Percentiles rank a stretch among this genome's conserved stretches.
phyloP scores from a whole-genome alignment of 495 filamentous ascomycete species.

The Thozetella sp. region DNA sequence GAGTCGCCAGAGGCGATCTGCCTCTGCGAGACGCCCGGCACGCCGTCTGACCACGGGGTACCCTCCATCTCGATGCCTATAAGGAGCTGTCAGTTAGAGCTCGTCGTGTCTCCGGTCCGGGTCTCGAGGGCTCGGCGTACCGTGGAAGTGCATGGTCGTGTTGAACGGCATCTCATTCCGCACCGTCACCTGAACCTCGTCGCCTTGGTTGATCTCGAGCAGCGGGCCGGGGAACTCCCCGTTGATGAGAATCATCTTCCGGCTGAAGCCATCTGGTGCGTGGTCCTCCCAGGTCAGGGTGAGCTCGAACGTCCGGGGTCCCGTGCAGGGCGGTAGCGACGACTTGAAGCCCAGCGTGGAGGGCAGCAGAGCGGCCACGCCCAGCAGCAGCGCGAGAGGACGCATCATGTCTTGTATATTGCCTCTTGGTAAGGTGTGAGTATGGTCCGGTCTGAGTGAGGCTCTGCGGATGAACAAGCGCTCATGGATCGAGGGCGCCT shows the following conservation, averaged over 20 bases:
- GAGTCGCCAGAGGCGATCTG: constrained; percentile 42
- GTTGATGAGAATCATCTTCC: constrained; percentile 52
- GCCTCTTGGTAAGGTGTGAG: no score
- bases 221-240: constrained; percentile 50
- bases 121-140: constrained; percentile 33
- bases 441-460: no score
- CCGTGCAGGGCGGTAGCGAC: constrained; percentile 3
- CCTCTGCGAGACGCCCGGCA: constrained; percentile 37
- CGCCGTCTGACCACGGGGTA: constrained; percentile 39
- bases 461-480: no score
- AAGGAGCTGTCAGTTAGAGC: constrained; percentile 30
- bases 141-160: constrained; percentile 56
- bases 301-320: constrained; percentile 11
- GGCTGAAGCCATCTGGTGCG: constrained; percentile 36
- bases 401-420: no score
- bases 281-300: constrained; percentile 37
- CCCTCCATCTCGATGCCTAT: constrained; percentile 50
- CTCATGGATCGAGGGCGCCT: no score
- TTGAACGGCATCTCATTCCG: constrained; percentile 46
- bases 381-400: no score
- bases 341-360: no score
- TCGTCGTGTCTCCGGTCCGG: constrained; percentile 31
- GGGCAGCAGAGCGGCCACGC: no score
- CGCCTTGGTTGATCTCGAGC: constrained; percentile 47
- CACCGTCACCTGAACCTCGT: constrained; percentile 50